Conservation (phyloP, 148 eudicot species). For the Chenopodium quinoa region DNA sequence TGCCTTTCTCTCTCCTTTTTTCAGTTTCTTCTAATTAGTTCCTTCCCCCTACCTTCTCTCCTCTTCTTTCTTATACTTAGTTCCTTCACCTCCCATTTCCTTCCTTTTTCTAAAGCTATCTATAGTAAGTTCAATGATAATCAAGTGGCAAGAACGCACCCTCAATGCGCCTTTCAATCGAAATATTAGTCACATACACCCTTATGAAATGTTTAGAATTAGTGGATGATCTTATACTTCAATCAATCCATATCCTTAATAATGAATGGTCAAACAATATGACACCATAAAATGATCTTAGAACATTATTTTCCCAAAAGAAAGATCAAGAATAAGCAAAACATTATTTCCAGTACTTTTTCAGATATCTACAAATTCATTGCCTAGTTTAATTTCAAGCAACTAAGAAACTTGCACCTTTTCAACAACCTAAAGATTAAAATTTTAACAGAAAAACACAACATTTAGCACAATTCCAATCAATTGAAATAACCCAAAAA, state of each 20-base stretch:
- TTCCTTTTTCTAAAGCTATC: too few species aligned
- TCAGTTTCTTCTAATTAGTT: too few species aligned
- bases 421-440: neutral
- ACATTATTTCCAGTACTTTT: neutral
- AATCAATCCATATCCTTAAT: neutral
- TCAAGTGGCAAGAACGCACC: too few species aligned
- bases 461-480: neutral
- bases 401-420: neutral
- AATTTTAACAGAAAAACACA: neutral
- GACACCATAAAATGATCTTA: neutral
- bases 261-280: neutral
- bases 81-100: too few species aligned
- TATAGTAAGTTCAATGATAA: too few species aligned
- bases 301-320: neutral
- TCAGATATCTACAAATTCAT: neutral
- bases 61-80: too few species aligned
- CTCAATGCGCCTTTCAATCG: too few species aligned
- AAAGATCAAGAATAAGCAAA: neutral
- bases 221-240: too few species aligned
- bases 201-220: too few species aligned
- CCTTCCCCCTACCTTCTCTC: too few species aligned
- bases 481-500: neutral
- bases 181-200: too few species aligned
- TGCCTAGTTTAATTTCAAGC: neutral
- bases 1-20: too few species aligned